These are phyloP conservation scores for Curvularia lunata DNA, from an alignment of 2,329 filamentous ascomycete genomes.

Conservation along the genomic window DNA sequence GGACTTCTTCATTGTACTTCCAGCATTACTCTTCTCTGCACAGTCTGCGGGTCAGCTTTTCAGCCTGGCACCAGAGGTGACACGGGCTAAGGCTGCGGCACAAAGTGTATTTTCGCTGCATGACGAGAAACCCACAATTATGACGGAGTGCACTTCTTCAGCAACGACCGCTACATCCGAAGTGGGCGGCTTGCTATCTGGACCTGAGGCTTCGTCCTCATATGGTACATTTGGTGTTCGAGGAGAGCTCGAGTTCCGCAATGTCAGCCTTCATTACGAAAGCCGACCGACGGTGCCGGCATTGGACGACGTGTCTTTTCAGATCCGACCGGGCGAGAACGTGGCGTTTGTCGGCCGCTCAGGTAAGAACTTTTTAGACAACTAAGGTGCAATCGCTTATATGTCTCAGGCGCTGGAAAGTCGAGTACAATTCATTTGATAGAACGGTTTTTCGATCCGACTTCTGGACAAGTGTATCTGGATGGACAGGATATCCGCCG, in stretches of 20 bases:
- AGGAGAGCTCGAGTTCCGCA: constrained; percentile 44
- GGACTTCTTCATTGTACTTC: constrained; percentile 56
- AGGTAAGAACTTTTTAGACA: constrained; percentile 18
- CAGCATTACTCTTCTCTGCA: constrained; percentile 55
- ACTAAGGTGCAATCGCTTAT: neutral
- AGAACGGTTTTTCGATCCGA: constrained; percentile 55
- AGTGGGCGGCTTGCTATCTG: constrained; percentile 19
- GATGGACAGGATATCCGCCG: constrained; percentile 52
- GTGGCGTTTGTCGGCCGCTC: constrained; percentile 54
- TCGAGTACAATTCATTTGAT: constrained; percentile 55
- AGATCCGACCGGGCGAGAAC: constrained; percentile 47
- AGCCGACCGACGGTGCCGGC: constrained; percentile 39
- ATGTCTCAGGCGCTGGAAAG: constrained; percentile 50
- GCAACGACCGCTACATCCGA: constrained; percentile 2
- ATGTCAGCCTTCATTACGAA: constrained; percentile 44
- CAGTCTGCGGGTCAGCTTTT: constrained; percentile 57
- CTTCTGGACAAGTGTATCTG: constrained; percentile 48
- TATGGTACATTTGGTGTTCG: constrained; percentile 28
- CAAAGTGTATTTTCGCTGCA: constrained; percentile 53
- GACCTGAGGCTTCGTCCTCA: constrained; percentile 22
- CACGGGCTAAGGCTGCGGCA: constrained; percentile 54
- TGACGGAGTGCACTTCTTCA: constrained; percentile 22
- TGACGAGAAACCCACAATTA: constrained; percentile 50
- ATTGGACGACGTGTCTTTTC: constrained; percentile 50
- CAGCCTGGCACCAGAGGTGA: constrained; percentile 55